These are phyloP conservation scores for Penicillium concentricum DNA, from an alignment of 2,329 filamentous ascomycete species.

Conservation along the genomic window DNA sequence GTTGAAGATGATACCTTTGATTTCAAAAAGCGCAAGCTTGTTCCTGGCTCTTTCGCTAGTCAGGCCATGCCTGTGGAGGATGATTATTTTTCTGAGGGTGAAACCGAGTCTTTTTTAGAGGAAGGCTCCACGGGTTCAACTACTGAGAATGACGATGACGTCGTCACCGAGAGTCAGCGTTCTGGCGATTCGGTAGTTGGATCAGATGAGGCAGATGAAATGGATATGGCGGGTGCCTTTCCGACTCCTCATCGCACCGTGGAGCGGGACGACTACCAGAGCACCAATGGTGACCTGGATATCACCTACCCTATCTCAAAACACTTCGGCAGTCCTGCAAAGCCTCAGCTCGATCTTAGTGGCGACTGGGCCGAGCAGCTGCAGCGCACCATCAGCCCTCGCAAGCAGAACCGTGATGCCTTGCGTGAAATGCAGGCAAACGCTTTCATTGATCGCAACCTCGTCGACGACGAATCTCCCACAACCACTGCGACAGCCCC, in stretches of 20 bases:
- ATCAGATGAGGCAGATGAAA: constrained; percentile 68
- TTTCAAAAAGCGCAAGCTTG: constrained; percentile 52
- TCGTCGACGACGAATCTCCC: constrained; percentile 34
- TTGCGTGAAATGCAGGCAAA: constrained; percentile 65
- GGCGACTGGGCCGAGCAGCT: constrained; percentile 94
- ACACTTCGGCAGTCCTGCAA: constrained; percentile 51
- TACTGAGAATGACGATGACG: constrained; percentile 58
- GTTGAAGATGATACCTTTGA: constrained; percentile 59
- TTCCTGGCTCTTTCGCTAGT: constrained; percentile 80
- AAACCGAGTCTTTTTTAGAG: constrained; percentile 83
- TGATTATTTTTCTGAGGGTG: constrained; percentile 38
- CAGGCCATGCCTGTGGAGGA: constrained; percentile 57
- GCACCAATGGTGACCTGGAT: constrained; percentile 48
- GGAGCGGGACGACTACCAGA: constrained; percentile 64
- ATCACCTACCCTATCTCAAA: constrained; percentile 36
- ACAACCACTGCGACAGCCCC: constrained; percentile 22
- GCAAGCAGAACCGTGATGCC: constrained; percentile 81
- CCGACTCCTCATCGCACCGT: constrained; percentile 70
- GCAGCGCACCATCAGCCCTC: constrained; percentile 88
- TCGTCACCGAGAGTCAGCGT: constrained; percentile 52
- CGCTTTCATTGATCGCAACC: constrained; percentile 52
- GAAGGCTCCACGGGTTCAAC: constrained; percentile 81
- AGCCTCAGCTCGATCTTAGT: constrained; percentile 56
- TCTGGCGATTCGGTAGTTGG: constrained; percentile 64
- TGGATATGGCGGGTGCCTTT: constrained; percentile 80